Percentiles rank a stretch among this genome's conserved stretches.
Evolutionary conservation across 1,284 basidiomycete genomes (phyloP).

Genomic region (Chalciporus sp.): DNA sequence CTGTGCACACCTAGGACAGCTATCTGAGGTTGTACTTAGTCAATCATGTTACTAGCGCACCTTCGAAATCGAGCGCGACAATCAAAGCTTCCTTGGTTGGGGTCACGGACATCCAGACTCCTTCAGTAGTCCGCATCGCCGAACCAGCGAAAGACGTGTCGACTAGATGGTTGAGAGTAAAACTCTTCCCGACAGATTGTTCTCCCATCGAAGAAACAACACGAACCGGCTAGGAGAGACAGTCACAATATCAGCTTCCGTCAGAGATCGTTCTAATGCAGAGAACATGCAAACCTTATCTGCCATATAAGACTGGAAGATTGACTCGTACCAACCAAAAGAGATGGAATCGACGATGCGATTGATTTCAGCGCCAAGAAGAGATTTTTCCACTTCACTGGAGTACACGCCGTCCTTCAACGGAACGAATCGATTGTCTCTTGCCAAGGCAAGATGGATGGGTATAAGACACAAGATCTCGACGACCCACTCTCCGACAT

Average conservation of each 20-base stretch:
- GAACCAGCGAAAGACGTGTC: constrained; percentile 68
- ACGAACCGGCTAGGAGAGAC: constrained; percentile 48
- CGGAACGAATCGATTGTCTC: constrained; percentile 60
- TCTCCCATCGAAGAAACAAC: constrained; percentile 71
- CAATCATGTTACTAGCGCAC: constrained; percentile 24
- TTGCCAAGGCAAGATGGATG: constrained; percentile 60
- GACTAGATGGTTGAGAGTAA: constrained; percentile 57
- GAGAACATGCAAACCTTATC: constrained; percentile 42
- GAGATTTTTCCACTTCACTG: constrained; percentile 46
- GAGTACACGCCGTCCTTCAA: constrained; percentile 59
- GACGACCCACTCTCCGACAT: constrained; percentile 61
- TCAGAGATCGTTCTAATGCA: not conserved
- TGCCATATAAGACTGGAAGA: constrained; percentile 63
- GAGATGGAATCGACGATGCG: constrained; percentile 55
- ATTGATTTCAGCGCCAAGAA: constrained; percentile 58
- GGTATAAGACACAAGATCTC: constrained; percentile 64
- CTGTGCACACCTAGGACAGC: constrained; percentile 55
- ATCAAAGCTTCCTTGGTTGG: constrained; percentile 56
- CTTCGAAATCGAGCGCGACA: constrained; percentile 67
- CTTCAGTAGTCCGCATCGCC: constrained; percentile 65
- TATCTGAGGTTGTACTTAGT: not conserved
- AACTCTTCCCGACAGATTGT: constrained; percentile 66
- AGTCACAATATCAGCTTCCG: not conserved
- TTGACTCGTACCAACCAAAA: constrained; percentile 67
- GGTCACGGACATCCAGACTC: constrained; percentile 69